Conservation (phyloP, 768 basidiomycete genomes). For the Calocybe gangraenosa region DNA sequence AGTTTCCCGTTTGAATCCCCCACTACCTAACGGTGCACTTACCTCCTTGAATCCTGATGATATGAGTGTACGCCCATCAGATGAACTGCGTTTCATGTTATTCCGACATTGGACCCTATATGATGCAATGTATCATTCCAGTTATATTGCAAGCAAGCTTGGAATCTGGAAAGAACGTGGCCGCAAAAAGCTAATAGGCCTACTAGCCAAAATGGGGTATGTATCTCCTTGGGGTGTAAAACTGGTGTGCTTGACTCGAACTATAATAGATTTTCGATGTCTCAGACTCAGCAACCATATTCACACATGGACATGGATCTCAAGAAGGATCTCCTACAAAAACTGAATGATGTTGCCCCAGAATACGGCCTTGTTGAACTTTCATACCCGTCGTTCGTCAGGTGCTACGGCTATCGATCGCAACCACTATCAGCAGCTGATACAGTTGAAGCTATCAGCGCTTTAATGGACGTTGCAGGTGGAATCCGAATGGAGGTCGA, state of each 20-base stretch:
- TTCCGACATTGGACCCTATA: constrained; percentile 98
- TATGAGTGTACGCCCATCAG: constrained; percentile 70
- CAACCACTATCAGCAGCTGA: constrained; percentile 90
- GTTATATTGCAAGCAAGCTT: constrained; percentile 91
- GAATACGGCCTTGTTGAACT: constrained; percentile 95
- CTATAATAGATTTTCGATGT: constrained; percentile 78
- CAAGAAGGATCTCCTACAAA: constrained; percentile 72
- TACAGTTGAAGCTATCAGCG: constrained; percentile 84
- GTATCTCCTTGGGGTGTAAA: constrained; percentile 17
- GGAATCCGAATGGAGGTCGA: constrained; percentile 92
- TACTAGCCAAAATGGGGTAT: constrained; percentile 98
- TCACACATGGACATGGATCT: constrained; percentile 96
- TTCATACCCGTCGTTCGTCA: constrained; percentile 89
- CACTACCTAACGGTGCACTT: constrained; percentile 33
- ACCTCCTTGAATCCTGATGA: constrained; percentile 78
- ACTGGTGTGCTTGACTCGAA: not conserved
- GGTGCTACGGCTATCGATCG: constrained; percentile 86
- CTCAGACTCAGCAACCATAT: constrained; percentile 91
- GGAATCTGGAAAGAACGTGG: constrained; percentile 97
- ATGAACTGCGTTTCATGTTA: constrained; percentile 91
- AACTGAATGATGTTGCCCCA: constrained; percentile 86
- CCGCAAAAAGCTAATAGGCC: constrained; percentile 79
- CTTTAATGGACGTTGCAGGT: constrained; percentile 85
- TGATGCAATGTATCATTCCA: constrained; percentile 97
- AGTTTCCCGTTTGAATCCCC: constrained; percentile 85